Evolutionary conservation across 805 yeast genomes (phyloP), one percentile per base, ranked within the genome.

Genomic region (Brettanomyces sp.): DNA sequence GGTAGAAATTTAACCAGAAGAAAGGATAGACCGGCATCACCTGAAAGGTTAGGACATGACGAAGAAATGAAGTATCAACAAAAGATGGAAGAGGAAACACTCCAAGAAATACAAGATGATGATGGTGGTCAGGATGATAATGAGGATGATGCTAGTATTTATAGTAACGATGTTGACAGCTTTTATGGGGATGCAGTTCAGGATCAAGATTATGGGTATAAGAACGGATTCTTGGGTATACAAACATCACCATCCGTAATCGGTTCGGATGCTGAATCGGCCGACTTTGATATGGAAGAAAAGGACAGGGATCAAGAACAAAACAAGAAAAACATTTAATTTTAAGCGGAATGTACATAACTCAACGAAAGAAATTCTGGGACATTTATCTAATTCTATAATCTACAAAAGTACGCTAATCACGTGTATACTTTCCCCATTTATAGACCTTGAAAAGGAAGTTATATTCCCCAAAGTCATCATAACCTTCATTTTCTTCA

Each of bases 401-500:
- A 25, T 28, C 11, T 9, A 28, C 32, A 28, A 28, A 9, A 7
- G 11, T 7, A 28, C 32, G 9, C 11, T 28, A 28, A 28, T 6
- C 11, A 28, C 32, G 32, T 12, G 9, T 32, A 33, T 36, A 24
- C 33, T 33, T 14, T 14, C 46, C 47, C 58, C 60, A 56, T 21
- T 45, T 48, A 38, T 51, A 62, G 45, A 59, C 56, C 49, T 72
- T 76, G 60, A 75, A 78, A 37, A 78, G 61, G 56, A 80, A 90
- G 24, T 68, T 59, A 45, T 80, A 80, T 30, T 70, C 72, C 0
- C 97, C 97, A 69, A 88, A 90, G 59, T 90, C 97, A 58, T 91
- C 99, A 46, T 64, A 66, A 0, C 96, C 97, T 4, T 70, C 63
- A 48, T 85, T 88, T 3, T 61, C 55, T 9, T 65, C 72, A 38